Evolutionary conservation across 805 yeast species (phyloP), one percentile per base, ranked within the genome.

Genomic region (Hanseniaspora vineae): DNA sequence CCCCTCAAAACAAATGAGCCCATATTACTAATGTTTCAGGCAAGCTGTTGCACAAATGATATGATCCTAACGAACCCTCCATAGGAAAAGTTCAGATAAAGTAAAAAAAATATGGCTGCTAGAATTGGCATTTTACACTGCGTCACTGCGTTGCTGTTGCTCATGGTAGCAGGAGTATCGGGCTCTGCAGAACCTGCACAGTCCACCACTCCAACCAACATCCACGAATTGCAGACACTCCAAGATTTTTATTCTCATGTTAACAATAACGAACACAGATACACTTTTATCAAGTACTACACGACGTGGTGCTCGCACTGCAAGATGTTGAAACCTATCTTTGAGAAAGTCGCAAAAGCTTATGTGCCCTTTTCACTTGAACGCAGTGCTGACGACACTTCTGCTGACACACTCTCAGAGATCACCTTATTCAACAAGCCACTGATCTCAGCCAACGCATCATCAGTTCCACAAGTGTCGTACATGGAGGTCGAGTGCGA

Each of bases 291-390:
- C 2, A 65, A 65, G 42, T 64, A 61, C 54, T 80, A 73, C 55
- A 84, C 88, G 10, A 78, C 76, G 46, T 81, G 88, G 88, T 81
- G 88, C 61, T 66, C 78, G 35, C 86, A 81, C 59, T 81, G 88
- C 58, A 75, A 75, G 58, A 68, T 66, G 35, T 58, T 81, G 56
- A 69, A 67, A 59, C 86, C 86, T 6, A 66, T 69, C 2, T 70
- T 69, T 73, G 74, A 72, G 49, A 23, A 23, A 23, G 29, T 23
- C 8, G 29, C 29, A 23, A 23, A 23, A 23, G 29, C 29, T 4
- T 23, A 23, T 8, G 29, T 23, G 29, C 29, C 29, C 29, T 23
- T 23, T 23, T 23, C 8, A 8, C 29, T 8, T 23, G 6, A 8
- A 8, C 29, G 8, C 6, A 23, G n/a, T n/a, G n/a, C 20, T 39